Conservation (phyloP, 2,329 filamentous ascomycete species). For the Emergomyces pasteurianus region DNA sequence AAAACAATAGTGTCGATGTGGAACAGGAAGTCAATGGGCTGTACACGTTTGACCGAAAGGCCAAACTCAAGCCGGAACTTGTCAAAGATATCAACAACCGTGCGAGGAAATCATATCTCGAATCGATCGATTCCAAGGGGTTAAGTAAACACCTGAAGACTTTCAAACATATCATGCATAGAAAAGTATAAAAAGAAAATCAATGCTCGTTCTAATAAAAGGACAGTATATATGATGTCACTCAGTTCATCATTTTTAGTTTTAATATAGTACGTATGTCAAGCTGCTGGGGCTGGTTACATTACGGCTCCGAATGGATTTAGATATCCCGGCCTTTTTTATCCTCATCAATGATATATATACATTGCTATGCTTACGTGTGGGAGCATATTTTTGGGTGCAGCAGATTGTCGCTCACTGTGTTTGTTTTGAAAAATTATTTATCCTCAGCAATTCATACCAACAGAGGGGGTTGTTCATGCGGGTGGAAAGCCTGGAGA, state of each 20-base stretch:
- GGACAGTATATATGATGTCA: not conserved
- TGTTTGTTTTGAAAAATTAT: too few relatives aligned
- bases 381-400: not conserved
- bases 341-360: not conserved
- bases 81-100: constrained; percentile 48
- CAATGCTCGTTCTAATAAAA: not conserved
- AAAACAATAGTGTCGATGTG: constrained; percentile 33
- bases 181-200: not conserved
- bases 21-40: constrained; percentile 59
- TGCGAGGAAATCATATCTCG: constrained; percentile 37
- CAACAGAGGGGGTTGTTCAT: too few relatives aligned
- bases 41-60: constrained; percentile 49
- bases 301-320: not conserved
- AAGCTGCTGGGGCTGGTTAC: not conserved
- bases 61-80: constrained; percentile 46
- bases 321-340: not conserved
- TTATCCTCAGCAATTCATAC: too few relatives aligned
- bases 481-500: too few relatives aligned
- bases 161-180: not conserved
- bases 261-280: not conserved
- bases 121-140: constrained; percentile 10
- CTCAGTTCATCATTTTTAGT: not conserved
- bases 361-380: not conserved
- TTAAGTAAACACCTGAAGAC: not conserved
- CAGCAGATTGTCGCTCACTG: too few relatives aligned